Conservation (phyloP, 495 filamentous ascomycete species). For the Hypoxylon subgilvum region DNA sequence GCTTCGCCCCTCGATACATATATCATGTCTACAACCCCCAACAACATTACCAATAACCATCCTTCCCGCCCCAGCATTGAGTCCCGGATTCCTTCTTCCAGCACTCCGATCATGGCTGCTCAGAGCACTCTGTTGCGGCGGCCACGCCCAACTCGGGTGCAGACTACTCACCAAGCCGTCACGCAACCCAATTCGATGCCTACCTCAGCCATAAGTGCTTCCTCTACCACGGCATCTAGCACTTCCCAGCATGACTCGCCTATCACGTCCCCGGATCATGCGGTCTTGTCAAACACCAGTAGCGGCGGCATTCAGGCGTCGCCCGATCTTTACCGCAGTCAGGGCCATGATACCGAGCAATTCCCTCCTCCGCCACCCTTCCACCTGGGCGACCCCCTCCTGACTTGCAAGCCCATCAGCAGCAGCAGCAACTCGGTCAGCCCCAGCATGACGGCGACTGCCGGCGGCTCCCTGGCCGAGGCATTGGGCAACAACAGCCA, state of each 20-base stretch:
- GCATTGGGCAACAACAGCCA: constrained; percentile 38
- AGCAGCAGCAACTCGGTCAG: constrained; percentile 48
- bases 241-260: constrained; percentile 54
- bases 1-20: constrained; percentile 37
- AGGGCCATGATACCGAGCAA: constrained; percentile 38
- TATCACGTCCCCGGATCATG: constrained; percentile 48
- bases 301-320: constrained; percentile 53
- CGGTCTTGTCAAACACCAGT: constrained; percentile 44
- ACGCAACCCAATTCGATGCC: constrained; percentile 45
- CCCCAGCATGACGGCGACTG: constrained; percentile 37
- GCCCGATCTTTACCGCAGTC: constrained; percentile 44
- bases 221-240: constrained; percentile 49
- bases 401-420: constrained; percentile 49
- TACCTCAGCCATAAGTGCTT: constrained; percentile 51
- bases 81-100: constrained; percentile 34
- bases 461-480: constrained; percentile 48
- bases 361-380: constrained; percentile 42
- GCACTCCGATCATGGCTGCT: constrained; percentile 37
- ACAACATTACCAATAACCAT: constrained; percentile 36
- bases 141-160: constrained; percentile 49
- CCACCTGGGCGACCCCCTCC: constrained; percentile 52
- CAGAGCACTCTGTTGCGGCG: constrained; percentile 40
- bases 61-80: constrained; percentile 37
- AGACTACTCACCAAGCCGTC: constrained; percentile 44
- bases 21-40: constrained; percentile 47